These are phyloP conservation scores for Pichia sp. DNA, from an alignment of 1,139 yeast species.

Conservation along the genomic window DNA sequence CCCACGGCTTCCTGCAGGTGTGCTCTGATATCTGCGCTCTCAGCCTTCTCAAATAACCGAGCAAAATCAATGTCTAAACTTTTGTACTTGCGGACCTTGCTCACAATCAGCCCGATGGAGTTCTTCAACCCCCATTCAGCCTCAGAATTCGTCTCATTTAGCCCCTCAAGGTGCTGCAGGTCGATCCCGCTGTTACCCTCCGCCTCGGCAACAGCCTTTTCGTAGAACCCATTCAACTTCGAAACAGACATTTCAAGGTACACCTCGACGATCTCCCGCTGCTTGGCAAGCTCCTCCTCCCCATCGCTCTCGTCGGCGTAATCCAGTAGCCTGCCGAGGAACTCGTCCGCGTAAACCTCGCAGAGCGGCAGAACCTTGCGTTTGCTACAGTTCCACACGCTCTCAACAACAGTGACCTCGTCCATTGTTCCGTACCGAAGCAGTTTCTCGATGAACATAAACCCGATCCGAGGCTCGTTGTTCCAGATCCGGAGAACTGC, in stretches of 20 bases:
- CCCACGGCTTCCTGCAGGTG: not conserved
- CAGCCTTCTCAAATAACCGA: not conserved
- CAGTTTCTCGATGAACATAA: slow-evolving; percentile 62
- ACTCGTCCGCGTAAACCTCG: slow-evolving; percentile 29
- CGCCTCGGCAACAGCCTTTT: slow-evolving; percentile 26
- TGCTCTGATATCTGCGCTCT: not conserved
- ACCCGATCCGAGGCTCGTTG: slow-evolving; percentile 76
- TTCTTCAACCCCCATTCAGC: slow-evolving; percentile 14
- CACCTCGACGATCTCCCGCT: slow-evolving; percentile 1
- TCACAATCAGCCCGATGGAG: slow-evolving; percentile 11
- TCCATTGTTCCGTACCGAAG: slow-evolving; percentile 8
- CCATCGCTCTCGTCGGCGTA: slow-evolving; percentile 15
- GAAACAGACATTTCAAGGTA: slow-evolving; percentile 10
- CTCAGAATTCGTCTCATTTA: slow-evolving; percentile 13
- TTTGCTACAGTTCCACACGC: slow-evolving; percentile 40
- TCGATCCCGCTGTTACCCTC: not conserved
- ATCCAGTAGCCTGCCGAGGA: slow-evolving; percentile 25
- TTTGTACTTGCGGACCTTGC: slow-evolving; percentile 7
- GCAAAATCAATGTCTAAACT: not conserved
- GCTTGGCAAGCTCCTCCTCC: slow-evolving; percentile 4
- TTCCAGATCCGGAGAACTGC: slow-evolving; percentile 75
- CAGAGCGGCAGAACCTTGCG: slow-evolving; percentile 17
- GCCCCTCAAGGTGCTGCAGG: not conserved
- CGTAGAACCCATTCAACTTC: slow-evolving; percentile 25
- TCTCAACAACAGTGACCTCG: slow-evolving; percentile 40